Evolutionary conservation across 768 basidiomycete genomes (phyloP).

Genomic region (Leccinum rimulosum): DNA sequence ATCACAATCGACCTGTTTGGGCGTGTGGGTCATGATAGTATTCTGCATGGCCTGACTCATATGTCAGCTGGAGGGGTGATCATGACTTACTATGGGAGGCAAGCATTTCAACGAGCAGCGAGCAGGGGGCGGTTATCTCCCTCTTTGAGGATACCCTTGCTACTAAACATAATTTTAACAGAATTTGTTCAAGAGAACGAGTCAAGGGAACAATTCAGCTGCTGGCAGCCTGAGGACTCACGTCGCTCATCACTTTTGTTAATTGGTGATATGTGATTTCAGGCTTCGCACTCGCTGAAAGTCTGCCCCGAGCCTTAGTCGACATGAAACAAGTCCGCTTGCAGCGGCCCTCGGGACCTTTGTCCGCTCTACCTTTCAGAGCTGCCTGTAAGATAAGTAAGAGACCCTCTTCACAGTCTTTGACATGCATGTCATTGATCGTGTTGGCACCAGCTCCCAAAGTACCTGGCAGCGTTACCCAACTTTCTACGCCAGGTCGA

Average conservation of each 20-base stretch:
- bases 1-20: too few relatives aligned
- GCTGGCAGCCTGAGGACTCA: conserved; percentile 21
- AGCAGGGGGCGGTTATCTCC: conserved; percentile 35
- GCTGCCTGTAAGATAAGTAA: conserved; percentile 37
- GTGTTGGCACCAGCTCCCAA: conserved; percentile 38
- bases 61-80: too few relatives aligned
- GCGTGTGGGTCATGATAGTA: too few relatives aligned
- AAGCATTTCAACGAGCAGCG: conserved; percentile 30
- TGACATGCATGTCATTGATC: conserved; percentile 40
- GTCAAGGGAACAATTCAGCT: not conserved
- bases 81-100: conserved; percentile 33
- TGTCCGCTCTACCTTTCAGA: conserved; percentile 40
- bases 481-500: conserved; percentile 30
- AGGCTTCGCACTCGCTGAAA: conserved; percentile 33
- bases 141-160: conserved; percentile 33
- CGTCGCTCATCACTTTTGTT: conserved; percentile 37
- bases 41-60: too few relatives aligned
- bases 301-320: conserved; percentile 25
- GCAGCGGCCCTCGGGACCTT: conserved; percentile 43
- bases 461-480: conserved; percentile 19
- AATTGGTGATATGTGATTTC: conserved; percentile 32
- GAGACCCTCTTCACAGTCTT: conserved; percentile 34
- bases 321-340: conserved; percentile 11
- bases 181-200: conserved; percentile 8
- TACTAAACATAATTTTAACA: conserved; percentile 17